Base-by-base conservation (phyloP, 768 basidiomycete species). In the Tylopilus plumbeoviolaceoides region DNA sequence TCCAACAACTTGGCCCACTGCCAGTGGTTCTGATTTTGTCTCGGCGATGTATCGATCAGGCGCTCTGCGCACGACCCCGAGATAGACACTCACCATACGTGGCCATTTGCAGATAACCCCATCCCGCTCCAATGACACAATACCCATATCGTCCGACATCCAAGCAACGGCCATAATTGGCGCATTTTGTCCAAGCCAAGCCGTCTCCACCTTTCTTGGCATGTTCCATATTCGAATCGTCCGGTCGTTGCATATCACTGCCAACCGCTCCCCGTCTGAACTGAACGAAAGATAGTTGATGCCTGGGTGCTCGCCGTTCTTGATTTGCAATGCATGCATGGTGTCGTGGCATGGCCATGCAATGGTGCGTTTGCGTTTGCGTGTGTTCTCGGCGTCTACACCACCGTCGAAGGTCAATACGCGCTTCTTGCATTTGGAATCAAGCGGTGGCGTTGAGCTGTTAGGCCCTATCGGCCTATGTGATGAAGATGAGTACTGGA, bases 171-270 rank as follows among this genome's bases (percentile, higher is more conserved):
- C 72, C 25, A 78, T 65, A 8, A 83, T 68, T 2, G 70, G 68
- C 41, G 79, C 69, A 60, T 76, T 78, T 58, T 84, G 82, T 21
- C 74, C 65, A 44, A 88, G 68, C 43, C 78, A 73, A 10, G 82
- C 83, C 44, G 83, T 71, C 68, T 88, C 87, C 38, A 65, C 64
- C 14, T 67, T 69, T 27, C 59, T 71, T 28, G 62, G 48, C 55
- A 75, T 83, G 56, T 75, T 76, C 83, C 83, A 85, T 63, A 88
- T 78, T 42, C 86, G 82, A 44, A 87, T 70, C 20, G 82, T 80
- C 30, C 71, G 73, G 67, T 88, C 84, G 38, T 72, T 66, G 80
- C 85, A 86, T 57, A 70, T 73, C 49, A 85, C 64, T 7, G 83
- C 85, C 58, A 87, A 75, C 46, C 71, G 73, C 35, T 69, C 71